phyloP scores from a whole-genome alignment of 2,329 filamentous ascomycete species.

The Trichoderma breve region DNA sequence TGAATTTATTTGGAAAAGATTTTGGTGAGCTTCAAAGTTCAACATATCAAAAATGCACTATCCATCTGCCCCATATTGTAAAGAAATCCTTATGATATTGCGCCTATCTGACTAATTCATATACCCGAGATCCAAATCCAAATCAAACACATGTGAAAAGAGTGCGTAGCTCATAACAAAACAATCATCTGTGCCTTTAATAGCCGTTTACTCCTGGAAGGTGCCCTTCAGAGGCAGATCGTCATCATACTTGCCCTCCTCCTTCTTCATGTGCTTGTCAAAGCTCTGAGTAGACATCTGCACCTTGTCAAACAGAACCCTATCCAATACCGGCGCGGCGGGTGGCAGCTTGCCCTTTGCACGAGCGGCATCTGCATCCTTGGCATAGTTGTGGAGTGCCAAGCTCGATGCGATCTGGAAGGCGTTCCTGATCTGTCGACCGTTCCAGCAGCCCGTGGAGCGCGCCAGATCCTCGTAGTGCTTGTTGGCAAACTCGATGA shows the following conservation, averaged over 20 bases:
- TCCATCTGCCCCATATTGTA: neutral
- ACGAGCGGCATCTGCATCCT: slow-evolving; percentile 31
- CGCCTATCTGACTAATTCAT: neutral
- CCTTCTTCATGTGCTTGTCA: slow-evolving; percentile 42
- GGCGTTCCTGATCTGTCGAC: slow-evolving; percentile 39
- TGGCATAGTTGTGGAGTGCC: slow-evolving; percentile 38
- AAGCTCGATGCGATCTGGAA: slow-evolving; percentile 39
- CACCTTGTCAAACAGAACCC: slow-evolving; percentile 40
- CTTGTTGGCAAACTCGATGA: slow-evolving; percentile 37
- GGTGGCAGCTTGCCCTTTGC: slow-evolving; percentile 35
- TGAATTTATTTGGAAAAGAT: neutral
- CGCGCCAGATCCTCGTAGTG: slow-evolving; percentile 34
- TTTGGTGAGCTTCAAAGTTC: neutral
- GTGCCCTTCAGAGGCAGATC: slow-evolving; percentile 37
- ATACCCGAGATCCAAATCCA: neutral
- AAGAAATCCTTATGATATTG: neutral
- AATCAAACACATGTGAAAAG: neutral
- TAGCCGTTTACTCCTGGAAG: slow-evolving; percentile 30
- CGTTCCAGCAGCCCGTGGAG: slow-evolving; percentile 36
- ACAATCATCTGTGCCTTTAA: neutral
- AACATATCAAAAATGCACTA: neutral
- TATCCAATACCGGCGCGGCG: slow-evolving; percentile 38
- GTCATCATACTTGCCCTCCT: slow-evolving; percentile 33
- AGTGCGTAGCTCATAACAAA: neutral
- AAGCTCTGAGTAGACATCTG: slow-evolving; percentile 45